Evolutionary conservation across 345 rosid genomes (phyloP).

Genomic region (Linum usitatissimum): DNA sequence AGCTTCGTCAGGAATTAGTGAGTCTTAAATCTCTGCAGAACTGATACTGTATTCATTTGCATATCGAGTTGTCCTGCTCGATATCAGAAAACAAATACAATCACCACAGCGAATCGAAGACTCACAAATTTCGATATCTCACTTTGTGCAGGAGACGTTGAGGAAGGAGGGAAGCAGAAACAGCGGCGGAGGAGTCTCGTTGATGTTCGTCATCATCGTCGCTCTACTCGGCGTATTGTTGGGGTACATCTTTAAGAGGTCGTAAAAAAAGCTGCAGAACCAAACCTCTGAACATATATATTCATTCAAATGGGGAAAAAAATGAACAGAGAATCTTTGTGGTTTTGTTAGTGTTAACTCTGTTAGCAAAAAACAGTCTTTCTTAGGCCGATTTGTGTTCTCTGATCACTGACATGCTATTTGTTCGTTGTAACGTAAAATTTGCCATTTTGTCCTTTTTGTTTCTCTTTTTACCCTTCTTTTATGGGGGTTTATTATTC

Average conservation of each 20-base stretch:
- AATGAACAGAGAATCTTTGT: background rate
- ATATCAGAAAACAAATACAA: no score
- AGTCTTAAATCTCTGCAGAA: no score
- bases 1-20: conserved; percentile 69
- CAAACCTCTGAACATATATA: background rate
- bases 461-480: background rate
- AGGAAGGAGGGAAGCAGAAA: conserved; percentile 37
- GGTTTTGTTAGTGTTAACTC: background rate
- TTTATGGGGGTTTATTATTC: background rate
- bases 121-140: conserved; percentile 7
- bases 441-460: no score
- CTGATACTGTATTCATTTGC: no score
- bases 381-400: background rate
- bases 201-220: conserved; percentile 39
- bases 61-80: no score
- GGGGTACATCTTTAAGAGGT: conserved; percentile 57
- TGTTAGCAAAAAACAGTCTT: background rate
- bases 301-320: background rate
- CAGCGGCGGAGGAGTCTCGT: conserved; percentile 36
- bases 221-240: conserved; percentile 51
- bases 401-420: background rate
- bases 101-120: background rate
- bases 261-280: conserved; percentile 13
- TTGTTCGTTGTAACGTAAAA: background rate
- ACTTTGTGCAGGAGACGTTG: conserved; percentile 36